phyloP scores from a whole-genome alignment of 306 rosid genomes.

The Albizia julibrissin region DNA sequence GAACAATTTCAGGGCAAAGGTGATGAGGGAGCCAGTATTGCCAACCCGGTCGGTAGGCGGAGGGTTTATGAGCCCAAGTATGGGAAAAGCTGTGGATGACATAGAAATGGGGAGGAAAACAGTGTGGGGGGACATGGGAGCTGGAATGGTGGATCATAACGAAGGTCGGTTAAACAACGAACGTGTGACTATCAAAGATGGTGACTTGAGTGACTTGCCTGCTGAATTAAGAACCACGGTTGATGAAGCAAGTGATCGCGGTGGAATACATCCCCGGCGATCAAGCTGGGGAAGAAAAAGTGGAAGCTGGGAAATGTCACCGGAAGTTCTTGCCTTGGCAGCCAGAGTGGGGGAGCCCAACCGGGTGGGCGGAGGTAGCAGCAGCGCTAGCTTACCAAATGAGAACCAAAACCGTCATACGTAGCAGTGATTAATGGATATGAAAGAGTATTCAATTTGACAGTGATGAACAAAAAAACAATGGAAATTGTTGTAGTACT shows the following conservation, averaged over 20 bases:
- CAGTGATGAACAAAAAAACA: slow-evolving; percentile 12
- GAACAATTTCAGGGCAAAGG: slow-evolving; percentile 82
- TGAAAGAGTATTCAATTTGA: slow-evolving; percentile 28
- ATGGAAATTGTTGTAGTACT: slow-evolving; percentile 38
- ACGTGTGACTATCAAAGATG: slow-evolving; percentile 69
- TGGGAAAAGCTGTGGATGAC: slow-evolving; percentile 90
- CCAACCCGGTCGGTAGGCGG: slow-evolving; percentile 74
- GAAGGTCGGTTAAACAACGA: slow-evolving; percentile 69
- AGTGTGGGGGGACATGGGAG: slow-evolving; percentile 83
- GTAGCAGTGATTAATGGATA: slow-evolving; percentile 5
- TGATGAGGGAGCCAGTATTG: slow-evolving; percentile 68
- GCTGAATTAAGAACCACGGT: slow-evolving; percentile 73
- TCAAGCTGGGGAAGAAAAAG: slow-evolving; percentile 99
- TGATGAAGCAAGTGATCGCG: slow-evolving; percentile 66
- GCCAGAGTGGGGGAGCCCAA: slow-evolving; percentile 81
- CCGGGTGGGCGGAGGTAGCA: slow-evolving; percentile 65
- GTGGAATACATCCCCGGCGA: slow-evolving; percentile 82
- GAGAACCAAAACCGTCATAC: slow-evolving; percentile 44
- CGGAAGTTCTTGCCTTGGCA: slow-evolving; percentile 92
- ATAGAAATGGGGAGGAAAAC: slow-evolving; percentile 98
- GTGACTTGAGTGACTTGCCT: slow-evolving; percentile 70
- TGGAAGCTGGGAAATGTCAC: slow-evolving; percentile 99
- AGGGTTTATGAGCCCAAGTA: slow-evolving; percentile 86
- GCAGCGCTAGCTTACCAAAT: slow-evolving; percentile 42
- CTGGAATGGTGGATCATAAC: slow-evolving; percentile 60